Conservation (phyloP, 2,329 filamentous ascomycete species). For the Exophiala alcalophila region DNA sequence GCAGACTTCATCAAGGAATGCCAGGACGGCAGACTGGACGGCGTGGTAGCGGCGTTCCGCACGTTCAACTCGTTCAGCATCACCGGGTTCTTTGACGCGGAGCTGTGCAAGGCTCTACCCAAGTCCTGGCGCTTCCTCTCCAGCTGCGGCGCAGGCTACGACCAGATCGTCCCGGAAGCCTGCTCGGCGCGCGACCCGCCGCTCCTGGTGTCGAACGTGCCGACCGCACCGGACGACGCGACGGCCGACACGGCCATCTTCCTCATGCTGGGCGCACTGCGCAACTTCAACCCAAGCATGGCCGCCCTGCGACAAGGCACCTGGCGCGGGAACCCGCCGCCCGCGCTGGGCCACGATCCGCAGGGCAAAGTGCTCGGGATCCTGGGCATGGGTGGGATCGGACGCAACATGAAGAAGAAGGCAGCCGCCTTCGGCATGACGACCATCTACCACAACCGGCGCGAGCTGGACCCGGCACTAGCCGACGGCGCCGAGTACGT, state of each 20-base stretch:
- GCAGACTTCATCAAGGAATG: slow-evolving; percentile 68
- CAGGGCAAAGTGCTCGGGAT: slow-evolving; percentile 76
- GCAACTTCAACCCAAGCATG: slow-evolving; percentile 69
- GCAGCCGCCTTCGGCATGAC: slow-evolving; percentile 32
- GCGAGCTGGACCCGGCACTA: slow-evolving; percentile 24
- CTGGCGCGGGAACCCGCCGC: slow-evolving; percentile 61
- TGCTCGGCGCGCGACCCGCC: slow-evolving; percentile 58
- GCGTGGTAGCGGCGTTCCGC: slow-evolving; percentile 63
- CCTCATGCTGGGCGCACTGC: slow-evolving; percentile 73
- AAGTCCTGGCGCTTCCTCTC: slow-evolving; percentile 39
- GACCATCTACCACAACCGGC: slow-evolving; percentile 32
- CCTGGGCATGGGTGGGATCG: slow-evolving; percentile 83
- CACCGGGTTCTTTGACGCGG: slow-evolving; percentile 69
- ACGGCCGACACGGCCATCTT: slow-evolving; percentile 81
- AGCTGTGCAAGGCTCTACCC: slow-evolving; percentile 58
- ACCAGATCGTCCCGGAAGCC: slow-evolving; percentile 71
- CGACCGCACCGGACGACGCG: slow-evolving; percentile 75
- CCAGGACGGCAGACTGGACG: slow-evolving; percentile 62
- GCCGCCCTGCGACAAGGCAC: slow-evolving; percentile 61
- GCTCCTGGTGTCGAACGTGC: slow-evolving; percentile 74
- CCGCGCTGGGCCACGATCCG: slow-evolving; percentile 69
- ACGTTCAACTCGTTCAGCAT: slow-evolving; percentile 64
- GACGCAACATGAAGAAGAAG: slow-evolving; percentile 64
- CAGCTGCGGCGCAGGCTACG: slow-evolving; percentile 66
- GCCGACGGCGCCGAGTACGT: slow-evolving; percentile 63